Base-by-base conservation (phyloP, 2,329 filamentous ascomycete genomes). In the Lecanosticta acicola region DNA sequence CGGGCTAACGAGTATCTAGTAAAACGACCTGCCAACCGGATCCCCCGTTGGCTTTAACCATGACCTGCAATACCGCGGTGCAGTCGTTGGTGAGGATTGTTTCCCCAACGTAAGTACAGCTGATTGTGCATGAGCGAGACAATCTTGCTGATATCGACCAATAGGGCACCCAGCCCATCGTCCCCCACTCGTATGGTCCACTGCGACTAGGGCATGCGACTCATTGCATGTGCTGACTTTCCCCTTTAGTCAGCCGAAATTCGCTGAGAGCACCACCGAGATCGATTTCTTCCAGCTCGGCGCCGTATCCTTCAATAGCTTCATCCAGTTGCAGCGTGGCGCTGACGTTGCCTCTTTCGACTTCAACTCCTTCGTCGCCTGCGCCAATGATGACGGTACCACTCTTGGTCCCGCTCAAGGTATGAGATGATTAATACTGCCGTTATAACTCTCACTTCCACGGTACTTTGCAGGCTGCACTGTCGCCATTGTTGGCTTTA, bases 201-300 rank as follows among this genome's bases (percentile, higher is more conserved):
- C n/a, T n/a, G n/a, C n/a, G n/a, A n/a, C n/a, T n/a, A n/a, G n/a
- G n/a, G n/a, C n/a, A n/a, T n/a, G n/a, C n/a, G n/a, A n/a, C n/a
- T n/a, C n/a, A n/a, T n/a, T n/a, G n/a, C n/a, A n/a, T n/a, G n/a
- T n/a, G n/a, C n/a, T n/a, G n/a, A n/a, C n/a, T n/a, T n/a, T n/a
- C n/a, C n/a, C n/a, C n/a, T n/a, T n/a, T n/a, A 32, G n/a, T 24
- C 20, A 32, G 39, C 36, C 36, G 17, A 40, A 39, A 19, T 40
- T 40, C 35, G 35, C 43, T 19, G 21, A 26, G 10, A 29, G 29
- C 14, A 39, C 37, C 43, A 45, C 37, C 43, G 17, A 34, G 33
- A 17, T 45, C 32, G 40, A 42, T 16, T 42, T 34, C 19, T 42
- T 42, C 26, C 40, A 42, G 32, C 26, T 35, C 26, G 40, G 40